These are phyloP conservation scores for Ogataea salicorniae DNA, from an alignment of 805 yeast genomes.

Conservation along the genomic window DNA sequence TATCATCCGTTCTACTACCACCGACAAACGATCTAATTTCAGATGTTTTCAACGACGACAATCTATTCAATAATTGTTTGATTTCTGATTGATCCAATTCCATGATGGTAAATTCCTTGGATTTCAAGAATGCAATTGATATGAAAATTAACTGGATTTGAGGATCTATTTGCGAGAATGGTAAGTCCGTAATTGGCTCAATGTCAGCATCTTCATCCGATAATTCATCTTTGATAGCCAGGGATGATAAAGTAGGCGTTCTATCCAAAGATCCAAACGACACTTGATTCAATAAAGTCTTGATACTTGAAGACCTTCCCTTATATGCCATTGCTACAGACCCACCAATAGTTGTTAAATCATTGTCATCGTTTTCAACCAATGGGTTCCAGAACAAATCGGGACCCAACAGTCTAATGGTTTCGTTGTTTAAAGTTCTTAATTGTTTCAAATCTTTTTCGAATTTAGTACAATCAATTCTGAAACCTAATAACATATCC, in stretches of 20 bases:
- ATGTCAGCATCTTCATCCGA: constrained; percentile 12
- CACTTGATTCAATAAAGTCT: constrained; percentile 24
- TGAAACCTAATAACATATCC: constrained; percentile 83
- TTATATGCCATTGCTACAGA: constrained; percentile 4
- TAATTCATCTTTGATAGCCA: constrained; percentile 4
- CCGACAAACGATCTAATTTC: constrained; percentile 27
- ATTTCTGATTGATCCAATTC: constrained; percentile 91
- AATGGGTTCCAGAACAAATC: constrained; percentile 58
- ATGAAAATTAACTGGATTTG: constrained; percentile 74
- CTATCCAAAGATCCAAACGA: constrained; percentile 21
- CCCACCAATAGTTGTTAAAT: constrained; percentile 1
- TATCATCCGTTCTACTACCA: constrained; percentile 4
- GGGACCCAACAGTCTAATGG: constrained; percentile 40
- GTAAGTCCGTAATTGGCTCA: constrained; percentile 31
- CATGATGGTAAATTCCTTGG: constrained; percentile 69
- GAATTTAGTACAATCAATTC: constrained; percentile 32
- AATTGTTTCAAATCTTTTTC: constrained; percentile 24
- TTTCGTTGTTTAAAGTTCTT: constrained; percentile 16
- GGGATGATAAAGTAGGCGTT: constrained; percentile 27
- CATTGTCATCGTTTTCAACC: constrained; percentile 18
- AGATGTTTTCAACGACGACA: constrained; percentile 38
- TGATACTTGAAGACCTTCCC: constrained; percentile 29
- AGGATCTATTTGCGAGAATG: constrained; percentile 62
- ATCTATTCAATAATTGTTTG: constrained; percentile 63
- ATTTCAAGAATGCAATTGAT: constrained; percentile 71